phyloP scores from a whole-genome alignment of 805 yeast species.

The Ogataea glucozyma region DNA sequence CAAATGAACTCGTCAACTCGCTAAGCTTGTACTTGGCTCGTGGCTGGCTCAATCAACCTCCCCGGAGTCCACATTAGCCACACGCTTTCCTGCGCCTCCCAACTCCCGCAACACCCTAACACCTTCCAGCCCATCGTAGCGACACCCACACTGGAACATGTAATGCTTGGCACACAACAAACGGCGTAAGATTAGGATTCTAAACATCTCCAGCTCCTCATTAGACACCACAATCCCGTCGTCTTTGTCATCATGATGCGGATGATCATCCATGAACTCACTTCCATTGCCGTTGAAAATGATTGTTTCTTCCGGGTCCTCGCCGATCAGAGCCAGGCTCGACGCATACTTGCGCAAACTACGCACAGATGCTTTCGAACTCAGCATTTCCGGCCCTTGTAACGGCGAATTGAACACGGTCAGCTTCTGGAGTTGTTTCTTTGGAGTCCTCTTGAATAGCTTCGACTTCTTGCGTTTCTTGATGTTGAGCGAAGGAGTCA shows the following conservation, averaged over 20 bases:
- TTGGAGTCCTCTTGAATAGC: constrained; percentile 29
- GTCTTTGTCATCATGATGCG: constrained; percentile 6
- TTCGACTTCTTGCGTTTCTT: constrained; percentile 29
- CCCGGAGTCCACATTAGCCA: neutral
- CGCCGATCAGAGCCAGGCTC: constrained; percentile 24
- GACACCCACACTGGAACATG: constrained; percentile 28
- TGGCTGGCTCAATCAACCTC: constrained; percentile 5
- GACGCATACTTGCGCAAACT: constrained; percentile 26
- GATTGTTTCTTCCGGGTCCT: constrained; percentile 12
- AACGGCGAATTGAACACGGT: constrained; percentile 27
- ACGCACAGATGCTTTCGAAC: constrained; percentile 18
- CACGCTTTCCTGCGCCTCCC: neutral
- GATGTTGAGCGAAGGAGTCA: constrained; percentile 29
- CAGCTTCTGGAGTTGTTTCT: constrained; percentile 27
- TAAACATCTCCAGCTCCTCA: constrained; percentile 32
- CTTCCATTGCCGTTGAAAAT: neutral
- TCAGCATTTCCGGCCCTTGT: constrained; percentile 6
- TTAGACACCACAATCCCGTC: constrained; percentile 22
- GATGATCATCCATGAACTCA: constrained; percentile 1
- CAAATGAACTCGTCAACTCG: too few relatives aligned
- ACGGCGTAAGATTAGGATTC: constrained; percentile 21
- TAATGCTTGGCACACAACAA: constrained; percentile 32
- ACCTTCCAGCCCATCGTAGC: constrained; percentile 15
- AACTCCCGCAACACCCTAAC: constrained; percentile 3
- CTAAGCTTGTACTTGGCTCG: too few relatives aligned